Conservation (phyloP, 768 basidiomycete genomes). For the Auriscalpium orientale region DNA sequence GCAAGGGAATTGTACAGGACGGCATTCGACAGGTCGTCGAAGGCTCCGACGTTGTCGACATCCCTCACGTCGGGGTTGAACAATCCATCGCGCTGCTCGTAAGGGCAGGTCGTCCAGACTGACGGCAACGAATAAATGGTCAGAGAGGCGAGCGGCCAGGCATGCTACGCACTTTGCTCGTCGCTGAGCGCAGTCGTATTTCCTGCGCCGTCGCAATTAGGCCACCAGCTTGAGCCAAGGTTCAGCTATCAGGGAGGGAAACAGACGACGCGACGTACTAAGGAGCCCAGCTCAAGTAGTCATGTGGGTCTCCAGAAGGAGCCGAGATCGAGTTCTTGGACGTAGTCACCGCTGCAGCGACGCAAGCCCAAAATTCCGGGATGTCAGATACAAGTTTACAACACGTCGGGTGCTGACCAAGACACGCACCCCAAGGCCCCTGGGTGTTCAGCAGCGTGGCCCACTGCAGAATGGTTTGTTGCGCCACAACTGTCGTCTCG, state of each 20-base stretch:
- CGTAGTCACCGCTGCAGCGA: conserved; percentile 15
- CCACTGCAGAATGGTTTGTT: neutral
- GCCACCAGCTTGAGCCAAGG: conserved; percentile 15
- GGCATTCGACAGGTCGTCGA: conserved; percentile 22
- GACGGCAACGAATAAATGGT: neutral
- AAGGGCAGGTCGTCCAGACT: conserved; percentile 23
- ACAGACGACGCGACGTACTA: conserved; percentile 4
- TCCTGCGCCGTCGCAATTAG: conserved; percentile 22
- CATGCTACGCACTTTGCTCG: conserved; percentile 17
- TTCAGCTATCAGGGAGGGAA: neutral
- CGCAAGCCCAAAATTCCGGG: neutral
- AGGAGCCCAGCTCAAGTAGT: conserved; percentile 13
- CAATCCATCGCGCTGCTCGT: conserved; percentile 23
- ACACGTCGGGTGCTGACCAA: too few relatives aligned
- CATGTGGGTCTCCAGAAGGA: conserved; percentile 5
- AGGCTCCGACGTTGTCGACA: conserved; percentile 22
- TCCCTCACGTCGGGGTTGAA: conserved; percentile 25
- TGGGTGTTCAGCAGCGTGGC: neutral
- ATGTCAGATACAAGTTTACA: neutral
- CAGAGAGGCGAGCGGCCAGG: neutral
- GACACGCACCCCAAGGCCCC: neutral
- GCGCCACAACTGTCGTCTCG: neutral
- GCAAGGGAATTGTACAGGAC: conserved; percentile 27
- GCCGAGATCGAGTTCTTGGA: conserved; percentile 5
- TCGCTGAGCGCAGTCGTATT: conserved; percentile 24